Base-by-base conservation (phyloP, 2,329 filamentous ascomycete species). In the Hyphodiscus sp. region DNA sequence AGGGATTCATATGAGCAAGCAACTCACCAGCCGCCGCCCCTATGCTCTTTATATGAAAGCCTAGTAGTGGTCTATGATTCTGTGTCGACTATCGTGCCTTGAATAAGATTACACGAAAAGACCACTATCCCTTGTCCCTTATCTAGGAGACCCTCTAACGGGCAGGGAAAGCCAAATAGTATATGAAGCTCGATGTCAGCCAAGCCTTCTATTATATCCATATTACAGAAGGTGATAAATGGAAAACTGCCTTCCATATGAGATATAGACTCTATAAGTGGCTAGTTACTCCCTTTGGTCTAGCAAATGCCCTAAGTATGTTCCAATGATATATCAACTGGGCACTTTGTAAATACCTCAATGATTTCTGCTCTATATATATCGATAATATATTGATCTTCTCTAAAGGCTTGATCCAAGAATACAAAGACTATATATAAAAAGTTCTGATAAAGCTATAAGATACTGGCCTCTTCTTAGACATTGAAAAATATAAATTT, bases 251-350 rank as follows among this genome's bases (percentile, higher is more conserved):
- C 1, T 58, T 63, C 46, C 42, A 41, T 33, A 63, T 47, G 8
- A 29, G 52, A 26, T 68, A 61, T 49, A 53, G 61, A 15, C 53
- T 63, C 1, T 69, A 59, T 53, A 50, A 70, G 48, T 69, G 64
- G 29, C n/a, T n/a, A n/a, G n/a, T n/a, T n/a, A n/a, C n/a, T n/a
- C n/a, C n/a, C n/a, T n/a, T n/a, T n/a, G n/a, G n/a, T 55, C 42
- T 66, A 18, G 56, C 52, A 16, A 66, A 65, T 47, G 54, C 51
- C 43, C 56, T 47, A 20, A 56, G 45, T 23, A 55, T 53, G 41
- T 52, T 9, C 38, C 30, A 42, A 26, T 26, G 29, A 23, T 51
- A 55, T 47, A 58, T 60, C 26, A 58, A 65, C 52, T 26, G 58
- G 33, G 42, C 45, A 8, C 45, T 63, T 20, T 18, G 44, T 19